A percentile compares a stretch with the other conserved stretches of the same genome.
Evolutionary conservation across 2,329 filamentous ascomycete genomes (phyloP).

Genomic region (Hymenoscyphus infarciens): DNA sequence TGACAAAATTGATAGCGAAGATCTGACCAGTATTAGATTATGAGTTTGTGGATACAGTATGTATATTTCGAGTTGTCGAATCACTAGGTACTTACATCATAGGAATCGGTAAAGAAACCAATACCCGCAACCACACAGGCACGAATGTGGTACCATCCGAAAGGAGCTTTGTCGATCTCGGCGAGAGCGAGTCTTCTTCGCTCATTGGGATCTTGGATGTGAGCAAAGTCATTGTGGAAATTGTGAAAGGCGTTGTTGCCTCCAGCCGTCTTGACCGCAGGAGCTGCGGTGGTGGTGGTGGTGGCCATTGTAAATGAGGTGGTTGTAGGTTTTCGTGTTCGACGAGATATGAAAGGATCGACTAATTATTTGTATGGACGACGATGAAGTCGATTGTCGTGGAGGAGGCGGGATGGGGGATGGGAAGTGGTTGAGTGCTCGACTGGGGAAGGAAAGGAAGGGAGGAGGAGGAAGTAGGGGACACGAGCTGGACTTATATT

Average conservation of each 20-base stretch:
- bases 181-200: slow-evolving; percentile 74
- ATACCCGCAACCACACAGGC: slow-evolving; percentile 76
- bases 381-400: background rate
- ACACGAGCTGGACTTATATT: slow-evolving; percentile 1
- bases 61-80: background rate
- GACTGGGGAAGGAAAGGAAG: background rate
- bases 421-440: background rate
- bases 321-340: background rate
- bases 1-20: slow-evolving; percentile 34
- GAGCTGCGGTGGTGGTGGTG: background rate
- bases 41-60: background rate
- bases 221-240: slow-evolving; percentile 71
- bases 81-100: slow-evolving; percentile 72
- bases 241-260: slow-evolving; percentile 72
- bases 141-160: slow-evolving; percentile 81
- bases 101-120: slow-evolving; percentile 86
- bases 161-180: slow-evolving; percentile 77
- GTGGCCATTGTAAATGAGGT: background rate
- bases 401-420: background rate
- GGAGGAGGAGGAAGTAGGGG: background rate
- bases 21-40: slow-evolving; percentile 23
- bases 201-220: slow-evolving; percentile 61
- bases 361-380: background rate
- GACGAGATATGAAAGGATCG: background rate
- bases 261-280: slow-evolving; percentile 37